These are phyloP conservation scores for Oryza punctata DNA, from an alignment of 176 grass and related monocot genomes.

Conservation along the genomic window DNA sequence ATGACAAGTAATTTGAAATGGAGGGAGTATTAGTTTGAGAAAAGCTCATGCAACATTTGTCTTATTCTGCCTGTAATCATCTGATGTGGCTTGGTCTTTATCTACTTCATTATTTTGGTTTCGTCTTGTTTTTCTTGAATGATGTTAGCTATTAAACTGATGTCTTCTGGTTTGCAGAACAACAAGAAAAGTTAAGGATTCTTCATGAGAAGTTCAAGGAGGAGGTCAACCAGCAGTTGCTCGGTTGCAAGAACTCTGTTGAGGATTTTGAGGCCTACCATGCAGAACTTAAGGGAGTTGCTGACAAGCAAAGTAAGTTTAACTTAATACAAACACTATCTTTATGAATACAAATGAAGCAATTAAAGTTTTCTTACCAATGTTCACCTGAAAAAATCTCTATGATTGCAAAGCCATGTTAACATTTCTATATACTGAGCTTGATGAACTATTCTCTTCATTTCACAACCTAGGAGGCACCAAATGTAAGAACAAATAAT, in stretches of 20 bases:
- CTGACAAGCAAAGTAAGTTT: constrained; percentile 83
- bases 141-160: constrained; percentile 16
- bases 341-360: background rate
- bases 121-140: constrained; percentile 26
- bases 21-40: background rate
- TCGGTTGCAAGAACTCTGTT: constrained; percentile 66
- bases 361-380: constrained; percentile 24
- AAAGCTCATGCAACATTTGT: background rate
- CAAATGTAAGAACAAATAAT: background rate
- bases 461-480: background rate
- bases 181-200: constrained; percentile 71
- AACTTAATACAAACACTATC: background rate
- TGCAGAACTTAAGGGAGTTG: constrained; percentile 70
- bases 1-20: background rate
- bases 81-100: constrained; percentile 7
- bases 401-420: constrained; percentile 15
- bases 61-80: constrained; percentile 1
- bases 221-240: constrained; percentile 72
- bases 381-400: background rate
- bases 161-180: constrained; percentile 52
- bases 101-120: constrained; percentile 13
- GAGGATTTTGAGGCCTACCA: constrained; percentile 74
- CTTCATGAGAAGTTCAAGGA: constrained; percentile 87
- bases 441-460: background rate
- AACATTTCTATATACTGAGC: constrained; percentile 8